phyloP scores from a whole-genome alignment of 306 rosid species.

The Vicia faba region DNA sequence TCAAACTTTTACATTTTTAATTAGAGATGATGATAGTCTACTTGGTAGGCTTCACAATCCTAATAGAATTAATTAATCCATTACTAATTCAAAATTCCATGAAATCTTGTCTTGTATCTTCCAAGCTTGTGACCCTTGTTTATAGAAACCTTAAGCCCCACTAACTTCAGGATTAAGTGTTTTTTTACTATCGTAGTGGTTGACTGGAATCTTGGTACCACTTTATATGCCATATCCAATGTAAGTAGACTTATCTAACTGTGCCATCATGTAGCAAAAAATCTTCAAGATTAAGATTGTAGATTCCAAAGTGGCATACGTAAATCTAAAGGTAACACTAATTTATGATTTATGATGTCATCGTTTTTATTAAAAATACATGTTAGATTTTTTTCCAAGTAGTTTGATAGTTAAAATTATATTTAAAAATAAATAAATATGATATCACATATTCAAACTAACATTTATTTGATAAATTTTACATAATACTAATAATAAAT shows the following conservation, averaged over 20 bases:
- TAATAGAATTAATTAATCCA: no score
- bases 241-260: not conserved
- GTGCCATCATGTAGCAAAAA: conserved; percentile 11
- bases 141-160: conserved; percentile 18
- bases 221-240: not conserved
- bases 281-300: conserved; percentile 8
- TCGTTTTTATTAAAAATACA: no score
- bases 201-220: conserved; percentile 28
- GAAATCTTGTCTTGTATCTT: not conserved
- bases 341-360: no score
- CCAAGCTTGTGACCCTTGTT: conserved; percentile 13
- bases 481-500: no score
- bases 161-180: conserved; percentile 19
- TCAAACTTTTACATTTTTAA: conserved; percentile 1
- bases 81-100: conserved; percentile 27
- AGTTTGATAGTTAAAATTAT: no score
- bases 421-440: no score
- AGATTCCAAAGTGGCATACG: conserved; percentile 33
- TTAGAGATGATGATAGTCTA: conserved; percentile 5
- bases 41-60: not conserved
- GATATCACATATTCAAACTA: no score
- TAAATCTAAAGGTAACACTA: no score
- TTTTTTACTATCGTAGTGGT: conserved; percentile 13
- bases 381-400: no score
- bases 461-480: no score